Conservation (phyloP, 2,329 filamentous ascomycete species). For the Huntiella decipiens region DNA sequence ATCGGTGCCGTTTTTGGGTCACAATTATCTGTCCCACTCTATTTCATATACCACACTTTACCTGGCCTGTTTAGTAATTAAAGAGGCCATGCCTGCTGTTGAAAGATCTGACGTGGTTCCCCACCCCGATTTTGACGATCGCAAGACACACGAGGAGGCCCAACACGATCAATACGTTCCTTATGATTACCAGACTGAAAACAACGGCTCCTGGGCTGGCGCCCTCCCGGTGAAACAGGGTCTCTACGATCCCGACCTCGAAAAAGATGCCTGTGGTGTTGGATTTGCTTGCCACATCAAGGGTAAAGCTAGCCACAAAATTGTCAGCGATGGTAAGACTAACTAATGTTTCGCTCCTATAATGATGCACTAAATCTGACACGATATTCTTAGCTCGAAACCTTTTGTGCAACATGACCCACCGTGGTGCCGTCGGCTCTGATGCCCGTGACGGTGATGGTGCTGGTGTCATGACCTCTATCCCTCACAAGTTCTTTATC, state of each 20-base stretch:
- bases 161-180: constrained; percentile 41
- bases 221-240: constrained; percentile 93
- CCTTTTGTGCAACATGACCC: constrained; percentile 98
- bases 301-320: constrained; percentile 92
- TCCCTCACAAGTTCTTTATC: constrained; percentile 94
- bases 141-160: constrained; percentile 37
- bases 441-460: constrained; percentile 96
- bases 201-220: constrained; percentile 78
- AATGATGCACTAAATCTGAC: background rate
- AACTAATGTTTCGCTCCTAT: background rate
- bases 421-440: constrained; percentile 92
- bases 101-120: constrained; percentile 46
- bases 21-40: too few species aligned
- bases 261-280: constrained; percentile 99
- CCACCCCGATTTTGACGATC: constrained; percentile 47
- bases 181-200: constrained; percentile 77
- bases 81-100: background rate
- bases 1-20: background rate
- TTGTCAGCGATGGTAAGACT: constrained; percentile 81
- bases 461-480: constrained; percentile 98
- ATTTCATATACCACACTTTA: background rate
- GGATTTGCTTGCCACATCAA: constrained; percentile 98
- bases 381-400: constrained; percentile 50
- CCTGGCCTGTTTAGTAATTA: background rate
- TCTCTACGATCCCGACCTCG: constrained; percentile 85